Evolutionary conservation across 2,329 filamentous ascomycete genomes (phyloP), one percentile per base, ranked within the genome.

Genomic region (Cryphonectria radicalis): DNA sequence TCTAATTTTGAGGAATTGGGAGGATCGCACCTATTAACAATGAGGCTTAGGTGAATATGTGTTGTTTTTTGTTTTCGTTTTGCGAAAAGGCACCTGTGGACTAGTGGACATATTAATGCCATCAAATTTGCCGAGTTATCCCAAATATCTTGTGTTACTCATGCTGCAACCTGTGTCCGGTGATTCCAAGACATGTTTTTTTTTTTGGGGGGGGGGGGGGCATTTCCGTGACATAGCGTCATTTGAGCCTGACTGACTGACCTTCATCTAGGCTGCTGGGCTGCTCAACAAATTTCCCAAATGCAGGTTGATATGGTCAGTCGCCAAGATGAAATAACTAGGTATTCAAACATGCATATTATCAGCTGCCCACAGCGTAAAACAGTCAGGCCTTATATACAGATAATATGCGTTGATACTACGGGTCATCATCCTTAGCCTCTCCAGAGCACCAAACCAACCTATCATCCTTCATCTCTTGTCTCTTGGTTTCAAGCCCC

Each of bases 291-390:
- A 25, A 25, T 25, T 55, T 55, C 8, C 50, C n/a, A 17, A 4
- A 19, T 28, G 11, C 14, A 7, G 19, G 6, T 59, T 59, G 14
- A 50, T 22, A n/a, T 50, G 37, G 37, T 40, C 46, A 59, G 55
- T 25, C 35, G 22, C 32, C 60, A 22, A 42, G 60, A 42, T n/a
- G 35, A 42, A 22, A 40, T 40, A 40, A 17, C 25, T 28, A 67
- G 64, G 43, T 70, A 67, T 66, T 64, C 66, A 71, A 71, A 68
- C 42, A 68, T 68, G 66, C 66, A 71, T 67, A 69, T 71, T 60
- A 68, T 63, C 55, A 71, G 65, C 59, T 65, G 62, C 53, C 66
- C 59, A 53, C 37, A n/a, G n/a, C 37, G 32, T 13, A n/a, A 25
- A 60, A 25, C 42, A 68, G 40, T 22, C 42, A 53, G 63, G 60